Base-by-base conservation (phyloP, 139 green algal species). In the Bryopsis sp. region DNA sequence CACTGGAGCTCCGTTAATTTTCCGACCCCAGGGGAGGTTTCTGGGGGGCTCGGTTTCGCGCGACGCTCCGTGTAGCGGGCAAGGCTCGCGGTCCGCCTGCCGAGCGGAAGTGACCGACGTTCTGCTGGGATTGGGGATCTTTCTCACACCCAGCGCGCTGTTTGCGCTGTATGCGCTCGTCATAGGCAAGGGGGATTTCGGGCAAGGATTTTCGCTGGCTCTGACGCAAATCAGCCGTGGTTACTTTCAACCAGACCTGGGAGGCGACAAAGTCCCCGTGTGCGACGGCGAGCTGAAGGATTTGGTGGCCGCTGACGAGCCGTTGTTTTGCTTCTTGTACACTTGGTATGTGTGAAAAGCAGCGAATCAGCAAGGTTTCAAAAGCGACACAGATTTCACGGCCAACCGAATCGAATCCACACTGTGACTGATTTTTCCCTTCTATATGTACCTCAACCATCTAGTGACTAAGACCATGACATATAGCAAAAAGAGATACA, bases 321-420 rank as follows among this genome's bases (percentile, higher is more conserved):
- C 92, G 0, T 81, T 96, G 33, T 96, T 97, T 84, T 92, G 92
- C 72, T 86, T 89, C 3, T 78, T 97, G 35, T 95, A 94, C 74
- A 81, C 93, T 38, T 96, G 89, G 90, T 94, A 71, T 48, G 84
- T 59, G 29, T 58, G 24, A 39, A n/a, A n/a, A n/a, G n/a, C n/a
- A n/a, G n/a, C n/a, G n/a, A n/a, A n/a, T n/a, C n/a, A n/a, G n/a
- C n/a, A n/a, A n/a, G n/a, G n/a, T n/a, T n/a, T n/a, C n/a, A n/a
- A n/a, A n/a, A n/a, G n/a, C n/a, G n/a, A n/a, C n/a, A n/a, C n/a
- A n/a, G n/a, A n/a, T n/a, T n/a, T n/a, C n/a, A n/a, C n/a, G n/a
- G n/a, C n/a, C n/a, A n/a, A n/a, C n/a, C n/a, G n/a, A n/a, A n/a
- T n/a, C 58, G 32, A 65, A 8, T 26, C 4, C 28, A 24, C 58